Percentiles rank a stretch among this genome's conserved stretches.
These are phyloP conservation scores for Tolypocladium endophyticum DNA, from an alignment of 2,329 filamentous ascomycete genomes.

Conservation along the genomic window DNA sequence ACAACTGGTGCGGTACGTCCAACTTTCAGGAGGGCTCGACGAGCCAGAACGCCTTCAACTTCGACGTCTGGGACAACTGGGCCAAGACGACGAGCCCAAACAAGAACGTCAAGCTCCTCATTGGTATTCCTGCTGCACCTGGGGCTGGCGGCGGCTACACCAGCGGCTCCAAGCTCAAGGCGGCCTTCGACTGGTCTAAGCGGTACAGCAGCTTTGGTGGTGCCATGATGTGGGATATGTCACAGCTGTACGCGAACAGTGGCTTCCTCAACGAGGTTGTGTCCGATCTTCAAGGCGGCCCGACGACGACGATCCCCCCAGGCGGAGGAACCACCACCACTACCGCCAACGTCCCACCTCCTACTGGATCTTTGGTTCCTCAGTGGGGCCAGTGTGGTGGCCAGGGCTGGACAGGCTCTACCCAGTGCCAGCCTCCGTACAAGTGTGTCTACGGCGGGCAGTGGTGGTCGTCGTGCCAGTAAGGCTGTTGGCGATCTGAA, in stretches of 20 bases:
- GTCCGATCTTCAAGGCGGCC: not conserved
- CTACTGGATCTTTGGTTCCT: slow-evolving; percentile 8
- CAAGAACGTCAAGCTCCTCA: slow-evolving; percentile 46
- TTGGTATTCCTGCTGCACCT: slow-evolving; percentile 48
- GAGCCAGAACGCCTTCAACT: slow-evolving; percentile 48
- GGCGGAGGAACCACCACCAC: not conserved
- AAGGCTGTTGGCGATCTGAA: no score
- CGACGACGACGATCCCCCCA: not conserved
- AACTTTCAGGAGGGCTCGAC: slow-evolving; percentile 32
- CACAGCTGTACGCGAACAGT: slow-evolving; percentile 45
- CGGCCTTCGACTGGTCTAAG: slow-evolving; percentile 42
- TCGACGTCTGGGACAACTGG: slow-evolving; percentile 56
- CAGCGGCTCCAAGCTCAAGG: slow-evolving; percentile 30
- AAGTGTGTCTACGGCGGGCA: slow-evolving; percentile 8
- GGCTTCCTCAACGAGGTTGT: slow-evolving; percentile 41
- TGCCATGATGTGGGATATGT: slow-evolving; percentile 61
- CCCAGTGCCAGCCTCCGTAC: slow-evolving; percentile 11
- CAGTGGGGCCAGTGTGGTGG: slow-evolving; percentile 15
- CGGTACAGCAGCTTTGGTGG: slow-evolving; percentile 52
- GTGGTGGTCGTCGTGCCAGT: slow-evolving; percentile 13
- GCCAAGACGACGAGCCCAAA: slow-evolving; percentile 45
- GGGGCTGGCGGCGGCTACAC: slow-evolving; percentile 48
- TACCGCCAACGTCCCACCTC: slow-evolving; percentile 3
- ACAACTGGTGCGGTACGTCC: slow-evolving; percentile 53
- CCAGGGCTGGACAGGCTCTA: slow-evolving; percentile 10